Conservation (phyloP, 495 filamentous ascomycete species). For the Hypoxylon crocopeplum region DNA sequence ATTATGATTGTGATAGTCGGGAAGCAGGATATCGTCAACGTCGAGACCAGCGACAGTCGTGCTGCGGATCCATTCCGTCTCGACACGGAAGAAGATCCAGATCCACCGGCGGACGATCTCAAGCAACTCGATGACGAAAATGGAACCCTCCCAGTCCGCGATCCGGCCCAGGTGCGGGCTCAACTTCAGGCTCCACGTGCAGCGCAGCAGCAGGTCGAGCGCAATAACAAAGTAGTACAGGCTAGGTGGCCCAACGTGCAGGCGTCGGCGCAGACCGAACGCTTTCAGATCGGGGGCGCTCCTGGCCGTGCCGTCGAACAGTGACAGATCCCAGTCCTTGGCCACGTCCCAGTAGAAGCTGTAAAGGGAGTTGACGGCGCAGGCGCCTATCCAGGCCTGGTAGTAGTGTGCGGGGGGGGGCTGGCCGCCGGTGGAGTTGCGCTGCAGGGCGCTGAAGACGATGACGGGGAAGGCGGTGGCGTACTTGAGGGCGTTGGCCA, state of each 20-base stretch:
- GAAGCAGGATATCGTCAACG: slow-evolving; percentile 52
- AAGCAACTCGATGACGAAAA: slow-evolving; percentile 85
- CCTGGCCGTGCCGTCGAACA: slow-evolving; percentile 65
- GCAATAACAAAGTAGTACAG: slow-evolving; percentile 82
- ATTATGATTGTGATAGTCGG: slow-evolving; percentile 48
- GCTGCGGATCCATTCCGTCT: slow-evolving; percentile 82
- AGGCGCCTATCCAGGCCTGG: slow-evolving; percentile 63
- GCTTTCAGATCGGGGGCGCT: slow-evolving; percentile 61
- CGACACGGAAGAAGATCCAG: slow-evolving; percentile 95
- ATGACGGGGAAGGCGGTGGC: slow-evolving; percentile 91
- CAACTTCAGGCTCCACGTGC: slow-evolving; percentile 89
- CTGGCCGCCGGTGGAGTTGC: slow-evolving; percentile 63
- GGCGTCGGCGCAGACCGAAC: slow-evolving; percentile 76
- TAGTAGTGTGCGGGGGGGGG: slow-evolving; percentile 49
- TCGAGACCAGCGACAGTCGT: slow-evolving; percentile 42
- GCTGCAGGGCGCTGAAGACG: slow-evolving; percentile 73
- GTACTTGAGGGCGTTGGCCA: slow-evolving; percentile 94
- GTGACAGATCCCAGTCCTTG: slow-evolving; percentile 93
- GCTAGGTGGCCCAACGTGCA: slow-evolving; percentile 70
- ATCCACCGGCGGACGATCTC: slow-evolving; percentile 91
- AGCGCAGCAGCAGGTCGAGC: slow-evolving; percentile 80
- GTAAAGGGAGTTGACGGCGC: slow-evolving; percentile 83
- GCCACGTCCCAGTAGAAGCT: slow-evolving; percentile 98
- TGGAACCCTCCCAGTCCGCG: slow-evolving; percentile 79
- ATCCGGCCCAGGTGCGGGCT: slow-evolving; percentile 79